Base-by-base conservation (phyloP, 1,139 yeast genomes). In the Meyerozyma smithsonii region DNA sequence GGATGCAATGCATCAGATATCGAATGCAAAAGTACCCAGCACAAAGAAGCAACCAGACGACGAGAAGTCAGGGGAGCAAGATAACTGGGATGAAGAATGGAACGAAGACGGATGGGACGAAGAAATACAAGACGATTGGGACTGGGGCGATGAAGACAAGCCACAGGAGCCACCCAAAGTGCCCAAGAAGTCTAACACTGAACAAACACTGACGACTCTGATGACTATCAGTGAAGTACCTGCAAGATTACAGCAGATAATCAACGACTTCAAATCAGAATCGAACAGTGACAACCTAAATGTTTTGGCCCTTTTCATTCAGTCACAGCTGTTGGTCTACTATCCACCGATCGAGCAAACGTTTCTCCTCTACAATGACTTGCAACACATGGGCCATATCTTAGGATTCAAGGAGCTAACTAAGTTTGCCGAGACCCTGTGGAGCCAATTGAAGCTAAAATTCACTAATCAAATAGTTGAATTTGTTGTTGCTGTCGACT, bases 291-390 rank as follows among this genome's bases (percentile, higher is more conserved):
- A 36, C 8, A 25, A 36, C 41, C 42, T 24, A n/a, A 37, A 21
- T 2, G 44, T 46, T 21, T 43, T 37, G 8, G 28, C 30, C 5
- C 4, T 10, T 8, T 20, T 66, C 1, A 57, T 69, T 5, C 51
- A 61, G 26, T 59, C 74, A 3, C 47, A 70, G 32, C 52, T 71
- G 11, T 46, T 59, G 7, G 49, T 61, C 4, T 51, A 58, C 5
- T 70, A 71, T 46, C 73, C 75, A 0, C 42, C 56, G 0, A 39
- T 60, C 2, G 48, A 58, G 4, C 47, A 58, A 25, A 68, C 74
- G 26, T 69, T 64, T 38, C 42, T 68, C 17, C 48, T 66, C 21
- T 60, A 52, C 42, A 70, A 70, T 43, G 77, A 71, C 41, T 53
- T 69, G 37, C 48, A 50, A 23, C 59, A 56, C 25, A 49, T 70